Conservation (phyloP, 2,329 filamentous ascomycete genomes). For the Colletotrichum paranaense region DNA sequence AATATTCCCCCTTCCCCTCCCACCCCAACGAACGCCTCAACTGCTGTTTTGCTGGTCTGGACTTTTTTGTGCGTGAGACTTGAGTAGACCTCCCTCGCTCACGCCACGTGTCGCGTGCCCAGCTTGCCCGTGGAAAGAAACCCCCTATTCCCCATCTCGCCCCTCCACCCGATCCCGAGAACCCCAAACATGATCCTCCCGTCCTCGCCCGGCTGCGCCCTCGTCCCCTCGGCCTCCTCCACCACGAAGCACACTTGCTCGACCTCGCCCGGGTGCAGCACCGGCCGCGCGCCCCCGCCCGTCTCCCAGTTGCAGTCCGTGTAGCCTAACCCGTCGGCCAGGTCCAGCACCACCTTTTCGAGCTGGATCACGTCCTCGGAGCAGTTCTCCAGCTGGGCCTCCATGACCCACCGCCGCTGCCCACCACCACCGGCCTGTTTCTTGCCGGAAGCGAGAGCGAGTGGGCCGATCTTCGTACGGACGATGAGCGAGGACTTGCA, state of each 20-base stretch:
- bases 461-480: slow-evolving; percentile 83
- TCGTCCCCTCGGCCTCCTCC: slow-evolving; percentile 50
- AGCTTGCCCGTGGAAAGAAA: slow-evolving; percentile 89
- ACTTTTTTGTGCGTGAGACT: neutral
- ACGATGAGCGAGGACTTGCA: slow-evolving; percentile 92
- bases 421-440: slow-evolving; percentile 39
- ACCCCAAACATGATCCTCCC: slow-evolving; percentile 79
- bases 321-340: slow-evolving; percentile 62
- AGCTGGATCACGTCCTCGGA: slow-evolving; percentile 85
- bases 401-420: slow-evolving; percentile 75
- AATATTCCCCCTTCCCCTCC: neutral
- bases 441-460: slow-evolving; percentile 51
- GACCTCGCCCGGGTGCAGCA: slow-evolving; percentile 71
- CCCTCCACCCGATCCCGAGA: slow-evolving; percentile 87
- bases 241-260: slow-evolving; percentile 75
- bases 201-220: slow-evolving; percentile 67
- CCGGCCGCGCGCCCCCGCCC: slow-evolving; percentile 57
- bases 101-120: slow-evolving; percentile 57
- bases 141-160: slow-evolving; percentile 89
- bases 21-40: neutral
- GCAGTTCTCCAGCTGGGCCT: slow-evolving; percentile 96
- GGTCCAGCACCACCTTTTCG: slow-evolving; percentile 70
- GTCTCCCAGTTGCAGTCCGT: slow-evolving; percentile 69
- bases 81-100: neutral
- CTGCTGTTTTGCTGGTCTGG: neutral